Conservation (phyloP, 106 monocot species). For the Dendrobium huoshanense region DNA sequence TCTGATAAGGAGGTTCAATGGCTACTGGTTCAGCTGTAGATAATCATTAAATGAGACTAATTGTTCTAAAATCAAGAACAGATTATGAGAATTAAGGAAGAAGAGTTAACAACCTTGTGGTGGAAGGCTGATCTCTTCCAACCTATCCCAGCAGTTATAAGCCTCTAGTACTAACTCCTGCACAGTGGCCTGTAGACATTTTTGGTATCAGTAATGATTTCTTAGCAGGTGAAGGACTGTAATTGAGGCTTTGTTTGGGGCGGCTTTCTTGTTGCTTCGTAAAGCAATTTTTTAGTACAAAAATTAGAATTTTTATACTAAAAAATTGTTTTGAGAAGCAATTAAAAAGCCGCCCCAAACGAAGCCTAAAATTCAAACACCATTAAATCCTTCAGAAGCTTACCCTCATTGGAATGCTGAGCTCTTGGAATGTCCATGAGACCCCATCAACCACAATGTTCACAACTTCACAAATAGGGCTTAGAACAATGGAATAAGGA, state of each 20-base stretch:
- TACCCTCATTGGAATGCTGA: not conserved
- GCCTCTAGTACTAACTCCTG: slow-evolving; percentile 20
- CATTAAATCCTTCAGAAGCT: not conserved
- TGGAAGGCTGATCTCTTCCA: slow-evolving; percentile 25
- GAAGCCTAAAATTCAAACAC: not conserved
- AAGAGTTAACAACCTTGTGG: not conserved
- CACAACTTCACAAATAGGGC: slow-evolving; percentile 6
- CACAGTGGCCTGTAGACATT: slow-evolving; percentile 18
- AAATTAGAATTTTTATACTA: no score
- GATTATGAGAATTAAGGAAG: not conserved
- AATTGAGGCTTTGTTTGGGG: not conserved
- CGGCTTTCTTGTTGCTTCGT: no score
- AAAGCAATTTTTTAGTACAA: no score
- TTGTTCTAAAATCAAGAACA: not conserved
- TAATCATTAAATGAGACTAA: not conserved
- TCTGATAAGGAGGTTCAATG: not conserved
- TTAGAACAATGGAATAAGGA: not conserved
- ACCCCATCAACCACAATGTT: not conserved
- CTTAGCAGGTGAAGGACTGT: not conserved
- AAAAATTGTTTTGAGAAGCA: no score
- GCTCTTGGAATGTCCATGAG: not conserved
- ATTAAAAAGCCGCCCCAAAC: no score
- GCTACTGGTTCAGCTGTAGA: not conserved
- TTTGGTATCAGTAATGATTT: not conserved
- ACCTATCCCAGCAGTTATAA: slow-evolving; percentile 27